Evolutionary conservation across 139 green algal species (phyloP).

Genomic region (Gonium pectorale): DNA sequence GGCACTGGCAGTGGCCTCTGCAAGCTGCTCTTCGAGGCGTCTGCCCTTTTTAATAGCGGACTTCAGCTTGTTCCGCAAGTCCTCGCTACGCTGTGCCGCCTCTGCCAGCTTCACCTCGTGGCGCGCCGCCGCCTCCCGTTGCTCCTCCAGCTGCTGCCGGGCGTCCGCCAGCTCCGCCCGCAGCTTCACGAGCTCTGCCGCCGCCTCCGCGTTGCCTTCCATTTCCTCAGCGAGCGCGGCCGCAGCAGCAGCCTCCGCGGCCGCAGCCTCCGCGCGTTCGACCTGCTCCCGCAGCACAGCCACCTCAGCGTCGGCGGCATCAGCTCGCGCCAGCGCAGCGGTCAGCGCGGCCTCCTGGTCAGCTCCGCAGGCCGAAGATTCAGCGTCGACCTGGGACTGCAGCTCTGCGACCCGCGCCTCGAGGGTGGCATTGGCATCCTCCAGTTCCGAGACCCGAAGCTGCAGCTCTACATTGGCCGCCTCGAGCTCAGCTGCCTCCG

Average conservation of each 20-base stretch:
- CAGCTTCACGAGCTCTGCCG: not conserved
- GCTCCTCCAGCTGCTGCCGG: not conserved
- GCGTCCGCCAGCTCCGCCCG: not conserved
- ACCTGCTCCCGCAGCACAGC: slow-evolving; percentile 8
- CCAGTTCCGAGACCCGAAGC: not conserved
- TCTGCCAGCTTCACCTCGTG: not conserved
- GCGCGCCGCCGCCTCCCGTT: not conserved
- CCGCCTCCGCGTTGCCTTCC: too few relatives aligned
- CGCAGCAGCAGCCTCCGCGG: not conserved
- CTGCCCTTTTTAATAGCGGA: slow-evolving; percentile 51
- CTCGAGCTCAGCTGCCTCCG: not conserved
- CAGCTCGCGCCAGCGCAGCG: not conserved
- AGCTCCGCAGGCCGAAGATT: not conserved
- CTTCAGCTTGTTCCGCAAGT: slow-evolving; percentile 38
- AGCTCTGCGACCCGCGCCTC: not conserved
- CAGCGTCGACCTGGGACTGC: not conserved
- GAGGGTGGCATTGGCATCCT: not conserved
- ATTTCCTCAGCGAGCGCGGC: not conserved
- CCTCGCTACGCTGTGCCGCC: slow-evolving; percentile 14
- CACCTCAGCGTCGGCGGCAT: not conserved
- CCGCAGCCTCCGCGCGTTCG: not conserved
- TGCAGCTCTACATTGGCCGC: not conserved
- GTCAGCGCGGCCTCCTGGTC: not conserved
- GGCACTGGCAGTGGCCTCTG: not conserved
- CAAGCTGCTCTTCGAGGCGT: slow-evolving; percentile 43